Conservation (phyloP, 148 eudicot species). For the Spergularia bocconei region DNA sequence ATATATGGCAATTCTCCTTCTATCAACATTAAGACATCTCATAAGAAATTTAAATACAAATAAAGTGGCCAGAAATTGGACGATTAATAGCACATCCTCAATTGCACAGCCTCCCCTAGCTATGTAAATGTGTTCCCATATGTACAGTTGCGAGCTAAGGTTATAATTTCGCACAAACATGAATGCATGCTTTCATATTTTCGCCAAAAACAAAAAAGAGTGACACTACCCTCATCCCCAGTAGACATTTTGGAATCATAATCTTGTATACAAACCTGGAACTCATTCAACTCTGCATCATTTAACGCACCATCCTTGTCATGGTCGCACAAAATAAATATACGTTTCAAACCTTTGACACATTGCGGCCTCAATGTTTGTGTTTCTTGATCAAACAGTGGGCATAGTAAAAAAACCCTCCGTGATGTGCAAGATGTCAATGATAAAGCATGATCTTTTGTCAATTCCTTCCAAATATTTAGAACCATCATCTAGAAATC, state of each 20-base stretch:
- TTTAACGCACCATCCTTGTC: constrained; percentile 91
- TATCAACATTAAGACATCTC: no score
- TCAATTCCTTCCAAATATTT: not conserved
- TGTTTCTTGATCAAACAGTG: constrained; percentile 86
- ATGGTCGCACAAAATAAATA: constrained; percentile 48
- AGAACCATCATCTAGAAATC: not conserved
- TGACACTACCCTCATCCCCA: no score
- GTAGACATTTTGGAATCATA: not conserved
- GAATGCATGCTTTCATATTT: not conserved
- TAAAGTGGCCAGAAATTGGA: no score
- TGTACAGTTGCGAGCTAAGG: not conserved
- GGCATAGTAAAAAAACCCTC: constrained; percentile 98
- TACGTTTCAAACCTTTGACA: constrained; percentile 69
- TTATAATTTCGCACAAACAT: not conserved
- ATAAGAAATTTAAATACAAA: no score
- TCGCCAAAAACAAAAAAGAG: no score
- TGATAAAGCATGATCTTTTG: not conserved
- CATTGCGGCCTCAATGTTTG: constrained; percentile 86
- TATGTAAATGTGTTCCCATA: not conserved
- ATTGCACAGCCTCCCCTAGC: not conserved
- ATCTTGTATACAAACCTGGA: constrained; percentile 40
- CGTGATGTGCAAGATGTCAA: constrained; percentile 49
- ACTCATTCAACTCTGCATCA: constrained; percentile 87
- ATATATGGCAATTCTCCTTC: no score
- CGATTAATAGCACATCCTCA: not conserved